Base-by-base conservation (phyloP, 768 basidiomycete genomes). In the Leccinum fibrillosum region DNA sequence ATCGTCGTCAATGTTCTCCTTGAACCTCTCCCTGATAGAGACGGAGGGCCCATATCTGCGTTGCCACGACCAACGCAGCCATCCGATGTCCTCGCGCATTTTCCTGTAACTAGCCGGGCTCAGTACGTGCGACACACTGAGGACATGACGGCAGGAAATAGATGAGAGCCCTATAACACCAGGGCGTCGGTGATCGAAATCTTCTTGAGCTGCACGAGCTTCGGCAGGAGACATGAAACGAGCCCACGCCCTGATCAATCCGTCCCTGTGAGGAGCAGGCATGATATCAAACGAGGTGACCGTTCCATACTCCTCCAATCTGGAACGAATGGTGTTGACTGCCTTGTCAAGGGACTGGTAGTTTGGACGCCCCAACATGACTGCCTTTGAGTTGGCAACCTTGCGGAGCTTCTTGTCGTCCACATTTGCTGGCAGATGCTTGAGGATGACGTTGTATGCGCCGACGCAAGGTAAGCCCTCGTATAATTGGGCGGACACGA, bases 391-490 rank as follows among this genome's bases (percentile, higher is more conserved):
- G 1, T 72, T 66, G 4, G 77, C 77, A 58, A 84, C 84, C 26
- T 74, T 69, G 39, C 75, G 71, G 64, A 87, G 66, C 12, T 76
- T 76, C 17, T 76, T 68, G 21, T 78, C 69, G 1, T 67, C 73
- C 1, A 76, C 71, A 44, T 76, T 73, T 1, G 79, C 66, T 1
- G 88, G 86, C 5, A 90, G 66, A 5, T 80, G 77, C 5, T 68
- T 66, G 62, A 91, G 82, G 17, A 81, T 81, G 53, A 92, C 83
- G 8, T 83, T 90, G 65, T 80, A 81, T 0, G 71, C 67, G 3
- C 82, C 85, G 9, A 89, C 76, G 1, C 78, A 78, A 1, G 86
- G 88, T 0, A 86, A 66, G 2, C 85, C 86, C 5, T 76, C 71
- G 64, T 90, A 82, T 8, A 84, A 60, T 1, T 61, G 66, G 0